A percentile compares a stretch with the other conserved stretches of the same genome.
Evolutionary conservation across 352 stramenopile species (phyloP).

Genomic region (Thalassiosira livingstoniorum): DNA sequence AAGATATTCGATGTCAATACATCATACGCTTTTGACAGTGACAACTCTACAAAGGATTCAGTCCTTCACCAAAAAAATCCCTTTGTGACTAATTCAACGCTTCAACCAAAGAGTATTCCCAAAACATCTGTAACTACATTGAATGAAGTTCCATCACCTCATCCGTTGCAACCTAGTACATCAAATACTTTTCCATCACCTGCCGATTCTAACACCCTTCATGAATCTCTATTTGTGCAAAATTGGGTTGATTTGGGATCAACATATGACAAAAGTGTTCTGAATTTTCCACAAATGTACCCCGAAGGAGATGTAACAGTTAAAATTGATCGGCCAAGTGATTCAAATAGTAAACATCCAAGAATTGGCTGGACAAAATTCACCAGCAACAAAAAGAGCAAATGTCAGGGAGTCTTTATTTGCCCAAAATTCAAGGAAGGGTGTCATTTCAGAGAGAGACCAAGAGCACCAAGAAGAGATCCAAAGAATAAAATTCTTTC

Average conservation of each 20-base stretch:
- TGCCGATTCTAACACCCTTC: not conserved
- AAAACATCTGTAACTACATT: not conserved
- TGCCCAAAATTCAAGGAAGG: not conserved
- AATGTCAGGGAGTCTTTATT: not conserved
- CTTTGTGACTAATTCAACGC: not conserved
- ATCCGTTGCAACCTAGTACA: not conserved
- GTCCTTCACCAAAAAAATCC: not conserved
- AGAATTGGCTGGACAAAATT: not conserved
- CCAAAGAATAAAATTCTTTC: not conserved
- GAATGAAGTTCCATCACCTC: not conserved
- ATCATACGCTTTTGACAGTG: not conserved
- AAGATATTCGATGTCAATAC: not conserved
- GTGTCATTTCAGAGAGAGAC: not conserved
- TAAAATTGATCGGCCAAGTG: not conserved
- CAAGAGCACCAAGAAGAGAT: not conserved
- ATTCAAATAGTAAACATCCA: not conserved
- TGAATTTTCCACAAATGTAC: not conserved
- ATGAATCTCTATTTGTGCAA: not conserved
- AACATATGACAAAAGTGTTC: not conserved
- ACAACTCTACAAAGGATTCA: not conserved
- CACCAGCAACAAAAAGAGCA: not conserved
- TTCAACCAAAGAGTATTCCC: not conserved
- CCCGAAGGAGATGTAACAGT: not conserved
- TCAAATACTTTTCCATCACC: not conserved
- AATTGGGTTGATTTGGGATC: not conserved